Conservation (phyloP, 139 green algal genomes). For the Chlamydomonas urium region DNA sequence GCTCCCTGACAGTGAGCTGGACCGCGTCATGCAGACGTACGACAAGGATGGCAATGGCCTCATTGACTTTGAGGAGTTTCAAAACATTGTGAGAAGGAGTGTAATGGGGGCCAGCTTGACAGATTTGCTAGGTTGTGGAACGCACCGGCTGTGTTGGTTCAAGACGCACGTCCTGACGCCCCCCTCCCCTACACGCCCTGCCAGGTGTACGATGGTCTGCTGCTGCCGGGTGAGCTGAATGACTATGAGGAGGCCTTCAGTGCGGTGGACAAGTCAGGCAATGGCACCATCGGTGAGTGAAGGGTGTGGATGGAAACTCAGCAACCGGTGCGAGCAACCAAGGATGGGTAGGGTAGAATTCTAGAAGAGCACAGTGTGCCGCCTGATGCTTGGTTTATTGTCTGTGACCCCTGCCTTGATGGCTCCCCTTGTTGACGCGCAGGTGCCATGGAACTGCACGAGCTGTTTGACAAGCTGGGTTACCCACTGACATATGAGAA, state of each 20-base stretch:
- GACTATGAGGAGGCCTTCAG: slow-evolving; percentile 72
- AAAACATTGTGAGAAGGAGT: slow-evolving; percentile 36
- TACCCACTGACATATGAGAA: slow-evolving; percentile 25
- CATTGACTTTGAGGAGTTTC: slow-evolving; percentile 43
- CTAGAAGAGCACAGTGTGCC: no score
- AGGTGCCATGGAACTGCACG: slow-evolving; percentile 46
- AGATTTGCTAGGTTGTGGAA: no score
- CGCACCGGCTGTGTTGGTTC: no score
- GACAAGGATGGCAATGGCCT: slow-evolving; percentile 42
- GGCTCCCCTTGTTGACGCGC: no score
- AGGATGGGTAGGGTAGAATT: no score
- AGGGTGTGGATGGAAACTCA: no score
- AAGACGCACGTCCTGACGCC: no score
- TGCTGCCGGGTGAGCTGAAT: slow-evolving; percentile 66
- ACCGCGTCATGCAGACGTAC: slow-evolving; percentile 44
- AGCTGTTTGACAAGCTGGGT: slow-evolving; percentile 39
- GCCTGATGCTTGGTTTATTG: no score
- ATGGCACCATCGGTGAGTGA: slow-evolving; percentile 30
- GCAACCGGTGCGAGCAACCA: no score
- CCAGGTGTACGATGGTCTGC: slow-evolving; percentile 45
- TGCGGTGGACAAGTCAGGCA: slow-evolving; percentile 46
- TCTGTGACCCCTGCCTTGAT: no score
- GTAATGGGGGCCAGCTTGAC: no score
- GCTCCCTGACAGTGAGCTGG: slow-evolving; percentile 41
- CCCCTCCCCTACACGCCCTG: no score